phyloP scores from a whole-genome alignment of 495 filamentous ascomycete species.

The Penicillium macrosclerotiorum region DNA sequence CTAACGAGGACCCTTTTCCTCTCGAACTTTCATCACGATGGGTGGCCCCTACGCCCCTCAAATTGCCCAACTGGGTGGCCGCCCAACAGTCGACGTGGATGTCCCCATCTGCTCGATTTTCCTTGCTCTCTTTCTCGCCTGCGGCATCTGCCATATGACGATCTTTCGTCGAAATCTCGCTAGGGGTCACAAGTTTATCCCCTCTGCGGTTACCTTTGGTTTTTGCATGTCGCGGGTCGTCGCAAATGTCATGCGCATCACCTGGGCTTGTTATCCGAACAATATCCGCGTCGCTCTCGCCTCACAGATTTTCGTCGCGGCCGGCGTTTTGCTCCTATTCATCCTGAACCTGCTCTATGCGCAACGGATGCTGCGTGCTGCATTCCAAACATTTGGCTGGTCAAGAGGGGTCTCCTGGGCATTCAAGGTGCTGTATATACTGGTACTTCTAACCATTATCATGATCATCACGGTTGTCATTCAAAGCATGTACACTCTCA shows the following conservation, averaged over 20 bases:
- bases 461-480: slow-evolving; percentile 69
- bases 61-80: slow-evolving; percentile 56
- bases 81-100: slow-evolving; percentile 56
- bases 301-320: slow-evolving; percentile 69
- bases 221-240: slow-evolving; percentile 74
- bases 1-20: neutral
- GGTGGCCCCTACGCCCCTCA: slow-evolving; percentile 40
- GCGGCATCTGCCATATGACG: slow-evolving; percentile 61
- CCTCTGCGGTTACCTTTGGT: slow-evolving; percentile 66
- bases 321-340: slow-evolving; percentile 77
- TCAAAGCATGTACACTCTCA: slow-evolving; percentile 64
- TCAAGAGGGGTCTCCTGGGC: slow-evolving; percentile 40
- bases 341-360: slow-evolving; percentile 77
- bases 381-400: slow-evolving; percentile 72
- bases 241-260: slow-evolving; percentile 64
- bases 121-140: slow-evolving; percentile 58
- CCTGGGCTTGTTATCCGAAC: slow-evolving; percentile 34
- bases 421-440: slow-evolving; percentile 59
- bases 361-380: slow-evolving; percentile 72
- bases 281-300: slow-evolving; percentile 63
- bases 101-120: slow-evolving; percentile 65
- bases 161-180: slow-evolving; percentile 59
- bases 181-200: slow-evolving; percentile 65
- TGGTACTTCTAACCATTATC: slow-evolving; percentile 58
- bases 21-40: slow-evolving; percentile 5